Conservation (phyloP, 164 flowering plant species). For the Taxillus chinensis region DNA sequence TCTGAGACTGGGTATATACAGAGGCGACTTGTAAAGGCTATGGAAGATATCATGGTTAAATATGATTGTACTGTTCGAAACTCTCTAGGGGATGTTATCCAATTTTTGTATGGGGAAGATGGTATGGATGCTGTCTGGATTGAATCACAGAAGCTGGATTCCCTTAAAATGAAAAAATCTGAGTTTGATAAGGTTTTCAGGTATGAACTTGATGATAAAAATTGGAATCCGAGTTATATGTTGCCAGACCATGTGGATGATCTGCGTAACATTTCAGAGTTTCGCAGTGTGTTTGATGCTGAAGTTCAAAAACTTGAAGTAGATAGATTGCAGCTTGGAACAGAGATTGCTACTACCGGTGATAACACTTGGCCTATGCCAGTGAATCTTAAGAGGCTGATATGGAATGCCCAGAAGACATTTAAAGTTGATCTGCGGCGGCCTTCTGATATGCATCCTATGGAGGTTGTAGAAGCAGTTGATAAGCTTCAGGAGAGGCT, state of each 20-base stretch:
- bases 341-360: constrained; percentile 91
- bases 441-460: constrained; percentile 92
- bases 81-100: constrained; percentile 94
- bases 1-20: constrained; percentile 99
- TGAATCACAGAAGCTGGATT: constrained; percentile 82
- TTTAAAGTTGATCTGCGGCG: constrained; percentile 83
- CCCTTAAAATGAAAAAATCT: constrained; percentile 71
- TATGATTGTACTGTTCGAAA: constrained; percentile 98
- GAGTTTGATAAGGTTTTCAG: constrained; percentile 64
- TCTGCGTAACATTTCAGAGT: constrained; percentile 41
- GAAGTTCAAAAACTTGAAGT: constrained; percentile 89
- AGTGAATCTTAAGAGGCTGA: constrained; percentile 84
- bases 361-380: constrained; percentile 92
- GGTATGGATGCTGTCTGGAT: constrained; percentile 99
- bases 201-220: constrained; percentile 70
- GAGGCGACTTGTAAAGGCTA: constrained; percentile 93
- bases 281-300: constrained; percentile 89
- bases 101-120: constrained; percentile 96
- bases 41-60: constrained; percentile 99
- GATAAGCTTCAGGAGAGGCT: constrained; percentile 95
- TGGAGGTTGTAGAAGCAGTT: constrained; percentile 94
- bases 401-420: constrained; percentile 93
- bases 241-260: constrained; percentile 78
- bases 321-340: constrained; percentile 82
- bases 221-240: constrained; percentile 89